Evolutionary conservation across 78 protist genomes (phyloP).

Genomic region (Blattamonas nauphoetae): DNA sequence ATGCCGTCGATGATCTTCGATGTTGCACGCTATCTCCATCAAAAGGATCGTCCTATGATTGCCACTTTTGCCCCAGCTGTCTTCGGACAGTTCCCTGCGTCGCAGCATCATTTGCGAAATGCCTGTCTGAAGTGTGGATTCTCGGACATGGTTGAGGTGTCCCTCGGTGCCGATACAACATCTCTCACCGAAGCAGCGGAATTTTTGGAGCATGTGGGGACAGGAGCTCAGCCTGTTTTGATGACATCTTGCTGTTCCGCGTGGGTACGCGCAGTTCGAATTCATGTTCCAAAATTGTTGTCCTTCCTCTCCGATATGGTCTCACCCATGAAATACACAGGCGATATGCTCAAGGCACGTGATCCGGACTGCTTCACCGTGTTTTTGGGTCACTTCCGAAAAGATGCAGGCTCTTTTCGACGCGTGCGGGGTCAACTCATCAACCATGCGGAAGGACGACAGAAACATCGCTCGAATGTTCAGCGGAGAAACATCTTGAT

Average conservation of each 20-base stretch:
- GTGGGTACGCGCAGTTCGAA: not conserved
- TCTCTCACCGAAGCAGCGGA: not conserved
- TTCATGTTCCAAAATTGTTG: not conserved
- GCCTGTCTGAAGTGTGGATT: not conserved
- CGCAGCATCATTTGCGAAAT: not conserved
- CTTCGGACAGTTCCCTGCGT: not conserved
- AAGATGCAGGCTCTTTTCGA: too few species aligned
- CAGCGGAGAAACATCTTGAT: too few species aligned
- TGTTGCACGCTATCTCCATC: not conserved
- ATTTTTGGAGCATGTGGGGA: not conserved
- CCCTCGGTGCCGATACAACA: not conserved
- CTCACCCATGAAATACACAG: not conserved
- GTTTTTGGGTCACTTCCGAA: not conserved
- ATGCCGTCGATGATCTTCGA: not conserved
- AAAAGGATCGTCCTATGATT: not conserved
- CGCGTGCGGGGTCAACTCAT: too few species aligned
- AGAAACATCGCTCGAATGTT: too few species aligned
- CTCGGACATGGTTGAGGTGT: constrained; percentile 1
- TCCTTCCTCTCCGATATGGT: not conserved
- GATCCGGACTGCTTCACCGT: not conserved
- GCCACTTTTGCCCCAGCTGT: not conserved
- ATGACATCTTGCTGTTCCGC: constrained; percentile 3
- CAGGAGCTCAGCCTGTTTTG: not conserved
- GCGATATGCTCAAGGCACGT: not conserved
- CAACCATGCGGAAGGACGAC: too few species aligned